phyloP scores from a whole-genome alignment of 2,329 filamentous ascomycete species.

The Botrytis byssoidea region DNA sequence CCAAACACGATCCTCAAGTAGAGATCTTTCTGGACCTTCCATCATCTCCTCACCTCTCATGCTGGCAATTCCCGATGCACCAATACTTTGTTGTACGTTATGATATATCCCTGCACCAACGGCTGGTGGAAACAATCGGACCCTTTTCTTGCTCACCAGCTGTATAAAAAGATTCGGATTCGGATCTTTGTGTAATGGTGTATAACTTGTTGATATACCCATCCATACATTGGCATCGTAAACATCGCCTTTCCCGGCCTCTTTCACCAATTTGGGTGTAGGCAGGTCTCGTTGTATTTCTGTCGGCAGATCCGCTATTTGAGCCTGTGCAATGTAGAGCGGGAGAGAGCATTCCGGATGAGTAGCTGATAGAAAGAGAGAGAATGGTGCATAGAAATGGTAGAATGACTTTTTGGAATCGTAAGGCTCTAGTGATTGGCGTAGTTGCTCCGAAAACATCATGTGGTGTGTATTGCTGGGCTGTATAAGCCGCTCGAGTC shows the following conservation, averaged over 20 bases:
- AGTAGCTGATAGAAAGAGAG: constrained; percentile 32
- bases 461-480: neutral
- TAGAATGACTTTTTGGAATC: constrained; percentile 42
- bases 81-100: constrained; percentile 43
- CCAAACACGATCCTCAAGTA: constrained; percentile 73
- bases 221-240: constrained; percentile 88
- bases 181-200: constrained; percentile 86
- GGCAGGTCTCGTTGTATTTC: constrained; percentile 64
- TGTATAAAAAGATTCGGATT: constrained; percentile 94
- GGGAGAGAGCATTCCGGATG: neutral
- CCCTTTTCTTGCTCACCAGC: constrained; percentile 66
- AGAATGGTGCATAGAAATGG: constrained; percentile 45
- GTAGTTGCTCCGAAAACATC: neutral
- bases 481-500: neutral
- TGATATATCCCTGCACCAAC: constrained; percentile 65
- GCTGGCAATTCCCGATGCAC: constrained; percentile 40
- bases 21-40: constrained; percentile 67
- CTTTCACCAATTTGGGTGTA: constrained; percentile 60
- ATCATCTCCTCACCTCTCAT: constrained; percentile 88
- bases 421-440: neutral
- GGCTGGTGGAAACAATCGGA: constrained; percentile 68
- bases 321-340: constrained; percentile 84
- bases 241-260: constrained; percentile 74
- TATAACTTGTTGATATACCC: constrained; percentile 81
- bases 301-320: constrained; percentile 65